Base-by-base conservation (phyloP, 2,329 filamentous ascomycete species). In the Trichoderma simmonsii region DNA sequence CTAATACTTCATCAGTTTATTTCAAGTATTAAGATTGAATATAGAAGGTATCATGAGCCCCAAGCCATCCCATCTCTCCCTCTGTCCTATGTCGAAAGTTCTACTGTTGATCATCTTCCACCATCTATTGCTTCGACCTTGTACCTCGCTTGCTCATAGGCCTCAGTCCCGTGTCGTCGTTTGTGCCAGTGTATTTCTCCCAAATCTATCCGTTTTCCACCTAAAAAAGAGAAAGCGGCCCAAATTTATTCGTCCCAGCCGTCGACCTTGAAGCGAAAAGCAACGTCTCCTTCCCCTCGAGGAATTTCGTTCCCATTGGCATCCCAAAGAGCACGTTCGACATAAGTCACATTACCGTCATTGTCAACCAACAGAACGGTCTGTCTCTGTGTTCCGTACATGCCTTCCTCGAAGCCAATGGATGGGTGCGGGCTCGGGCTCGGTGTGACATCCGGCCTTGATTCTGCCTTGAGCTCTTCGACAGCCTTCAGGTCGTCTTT, bases 341-440 rank as follows among this genome's bases (percentile, higher is more conserved):
- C 83, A 75, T 87, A 89, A 0, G 85, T 87, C 21, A 90, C 87
- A 43, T 88, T 88, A 3, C 89, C 89, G 3, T 90, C 84, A 86
- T 87, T 89, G 75, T 90, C 88, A 7, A 91, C 86, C 59, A 91
- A 80, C 15, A 91, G 79, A 15, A 91, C 81, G 0, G 89, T 91
- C 81, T 91, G 89, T 48, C 89, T 81, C 80, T 91, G 89, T 6
- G 89, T 91, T 4, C 89, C 89, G 75, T 91, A 91, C 74, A 89
- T 81, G 2, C 89, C 89, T 6, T 85, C 87, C 77, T 87, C 86
- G 74, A 88, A 89, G 1, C 83, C 83, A 57, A 80, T 83, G 18
- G 75, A 73, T 0, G 73, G 71, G 30, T 62, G 69, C 8, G 54
- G 67, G 28, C 71, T 78, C 14, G 54, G 62, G 26, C 71, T 78